Base-by-base conservation (phyloP, 2,329 filamentous ascomycete genomes). In the Arthrobotrys megalospora region DNA sequence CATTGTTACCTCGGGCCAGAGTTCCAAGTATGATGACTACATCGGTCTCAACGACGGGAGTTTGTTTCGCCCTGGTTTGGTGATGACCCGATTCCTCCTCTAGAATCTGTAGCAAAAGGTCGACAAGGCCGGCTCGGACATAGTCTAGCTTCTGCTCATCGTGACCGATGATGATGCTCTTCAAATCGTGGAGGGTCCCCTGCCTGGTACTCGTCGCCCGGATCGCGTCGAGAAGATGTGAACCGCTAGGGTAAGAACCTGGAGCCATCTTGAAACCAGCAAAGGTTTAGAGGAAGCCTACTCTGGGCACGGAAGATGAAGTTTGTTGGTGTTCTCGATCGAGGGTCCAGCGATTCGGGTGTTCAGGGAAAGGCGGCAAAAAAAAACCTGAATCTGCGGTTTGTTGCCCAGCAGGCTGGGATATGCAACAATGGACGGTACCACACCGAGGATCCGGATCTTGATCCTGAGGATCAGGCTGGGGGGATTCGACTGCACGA, bases 91-190 rank as follows among this genome's bases (percentile, higher is more conserved):
- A 52, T 19, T 70, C 66, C 16, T 70, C 73, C 69, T 84, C 84
- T 45, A 91, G 84, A 64, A 89, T 84, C 41, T 86, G 86, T 32
- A 89, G 86, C 60, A 92, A 85, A 38, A 88, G 88, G 66, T 89
- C 88, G 55, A 96, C 85, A 32, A 93, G 87, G 16, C 94, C 94
- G 68, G 89, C 86, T 73, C 87, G 87, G 47, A 97, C 88, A 87
- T 91, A 94, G 71, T 89, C 85, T 84, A 95, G 91, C 85, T 99
- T 99, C 84, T 91, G 91, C 84, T 95, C 91, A 38, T 92, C 88
- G 84, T 98, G 93, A 24, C 96, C 96, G 77, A 97, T 90, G 58
- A 97, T 88, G 80, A 96, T 92, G 84, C 97, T 96, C 86, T 97
- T 98, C 34, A 99, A 86, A 48, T 87, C 87, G 80, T 91, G 90